Evolutionary conservation across 352 stramenopile species (phyloP), one percentile per base, ranked within the genome.

Genomic region (Globisporangium echinulatum): DNA sequence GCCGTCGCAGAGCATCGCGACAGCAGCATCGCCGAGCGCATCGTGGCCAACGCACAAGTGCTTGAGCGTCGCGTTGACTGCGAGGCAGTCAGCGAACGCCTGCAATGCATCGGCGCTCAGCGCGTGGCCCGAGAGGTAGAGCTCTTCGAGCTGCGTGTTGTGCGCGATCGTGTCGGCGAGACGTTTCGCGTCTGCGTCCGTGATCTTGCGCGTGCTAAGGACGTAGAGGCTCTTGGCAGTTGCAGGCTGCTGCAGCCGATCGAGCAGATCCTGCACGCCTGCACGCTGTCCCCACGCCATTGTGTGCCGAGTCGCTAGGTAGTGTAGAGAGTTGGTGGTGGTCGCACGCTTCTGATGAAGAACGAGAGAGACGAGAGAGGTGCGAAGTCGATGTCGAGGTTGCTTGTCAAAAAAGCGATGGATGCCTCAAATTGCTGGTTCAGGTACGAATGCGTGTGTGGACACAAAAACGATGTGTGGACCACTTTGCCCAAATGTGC

Each of bases 251-350:
- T 70, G 62, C 43, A 92, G 68, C 57, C 78, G 81, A 69, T 81
- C 64, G 50, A 91, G 70, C 65, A 92, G 61, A 58, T 94, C 82
- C n/a, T 88, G 77, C 39, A 91, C 82, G 40, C 82, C 82, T 39
- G 70, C 62, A 25, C 79, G 79, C 64, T 70, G 78, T 15, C 84
- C 82, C 84, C 84, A 94, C 48, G 79, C 84, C 84, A 94, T 94
- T 54, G 33, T 82, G 25, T n/a, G 43, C n/a, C 11, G 43, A 5
- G 19, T 11, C 1, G 9, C 11, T 2, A 48, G 43, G 43, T 7
- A 13, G 3, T 48, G 43, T 33, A 33, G 25, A 33, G 25, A 33
- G 43, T 48, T 47, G 43, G 5, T n/a, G 2, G 43, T 48, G 43
- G 42, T 44, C 8, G 44, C n/a, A 14, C 44, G 11, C 13, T 25